Conservation (phyloP, 2,329 filamentous ascomycete genomes). For the Aspergillus sp. region DNA sequence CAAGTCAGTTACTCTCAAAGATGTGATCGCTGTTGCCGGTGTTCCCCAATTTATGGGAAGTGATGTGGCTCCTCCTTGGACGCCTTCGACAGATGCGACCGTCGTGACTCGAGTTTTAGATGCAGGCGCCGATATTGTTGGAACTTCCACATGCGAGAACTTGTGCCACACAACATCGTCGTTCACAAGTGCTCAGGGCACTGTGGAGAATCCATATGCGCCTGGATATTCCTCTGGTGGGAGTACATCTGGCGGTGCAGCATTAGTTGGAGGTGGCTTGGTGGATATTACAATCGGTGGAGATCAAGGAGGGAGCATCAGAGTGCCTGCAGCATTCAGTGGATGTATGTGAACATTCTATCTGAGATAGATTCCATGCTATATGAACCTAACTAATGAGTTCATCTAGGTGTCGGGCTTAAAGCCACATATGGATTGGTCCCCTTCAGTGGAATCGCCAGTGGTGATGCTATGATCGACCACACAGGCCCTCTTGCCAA, state of each 20-base stretch:
- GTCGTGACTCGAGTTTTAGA: constrained; percentile 49
- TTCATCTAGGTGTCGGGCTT: constrained; percentile 33
- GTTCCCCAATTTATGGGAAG: constrained; percentile 52
- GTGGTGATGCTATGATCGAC: constrained; percentile 49
- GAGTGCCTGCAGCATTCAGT: constrained; percentile 40
- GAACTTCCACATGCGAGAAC: constrained; percentile 52
- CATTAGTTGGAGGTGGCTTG: constrained; percentile 19
- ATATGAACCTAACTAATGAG: not conserved
- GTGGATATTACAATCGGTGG: constrained; percentile 27
- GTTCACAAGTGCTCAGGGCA: constrained; percentile 24
- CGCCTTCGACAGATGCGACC: constrained; percentile 49
- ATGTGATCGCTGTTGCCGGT: constrained; percentile 51
- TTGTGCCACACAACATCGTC: constrained; percentile 37
- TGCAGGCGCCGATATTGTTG: constrained; percentile 47
- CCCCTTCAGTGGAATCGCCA: constrained; percentile 48
- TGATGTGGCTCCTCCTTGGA: constrained; percentile 48
- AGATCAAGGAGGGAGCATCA: constrained; percentile 30
- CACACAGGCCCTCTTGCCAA: constrained; percentile 44
- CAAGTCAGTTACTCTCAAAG: constrained; percentile 50
- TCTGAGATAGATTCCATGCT: too few species aligned
- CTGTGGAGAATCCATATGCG: constrained; percentile 22
- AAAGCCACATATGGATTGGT: constrained; percentile 51
- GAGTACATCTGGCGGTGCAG: constrained; percentile 24
- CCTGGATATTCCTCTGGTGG: constrained; percentile 25
- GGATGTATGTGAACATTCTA: constrained; percentile 17